These are phyloP conservation scores for Eucalyptus victrix DNA, from an alignment of 345 rosid genomes.

Conservation along the genomic window DNA sequence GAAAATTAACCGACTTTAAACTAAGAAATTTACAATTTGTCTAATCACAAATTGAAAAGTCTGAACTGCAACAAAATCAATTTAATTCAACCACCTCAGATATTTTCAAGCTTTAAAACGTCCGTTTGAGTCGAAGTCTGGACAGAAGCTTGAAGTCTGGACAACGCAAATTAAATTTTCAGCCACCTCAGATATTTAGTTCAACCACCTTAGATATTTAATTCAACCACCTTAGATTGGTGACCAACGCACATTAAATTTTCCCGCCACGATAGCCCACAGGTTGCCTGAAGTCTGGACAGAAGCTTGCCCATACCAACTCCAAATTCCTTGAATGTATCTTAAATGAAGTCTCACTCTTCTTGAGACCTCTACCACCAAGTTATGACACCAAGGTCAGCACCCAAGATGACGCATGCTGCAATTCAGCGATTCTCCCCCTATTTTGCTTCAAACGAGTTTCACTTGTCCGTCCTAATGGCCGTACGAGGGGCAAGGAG, in stretches of 20 bases:
- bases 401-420: neutral
- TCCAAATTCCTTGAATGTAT: fast-evolving
- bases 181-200: no score
- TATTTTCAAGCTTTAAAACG: no score
- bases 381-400: neutral
- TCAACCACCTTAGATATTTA: no score
- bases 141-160: no score
- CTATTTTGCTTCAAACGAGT: neutral
- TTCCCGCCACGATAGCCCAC: neutral
- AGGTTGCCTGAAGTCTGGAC: neutral
- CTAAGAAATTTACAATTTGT: neutral
- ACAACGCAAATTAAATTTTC: no score
- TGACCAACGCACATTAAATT: neutral
- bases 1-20: neutral
- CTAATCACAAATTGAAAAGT: neutral
- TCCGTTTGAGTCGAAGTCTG: no score
- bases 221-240: no score
- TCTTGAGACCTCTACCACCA: neutral
- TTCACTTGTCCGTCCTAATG: neutral
- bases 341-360: neutral
- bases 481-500: neutral
- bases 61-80: neutral
- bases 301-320: neutral
- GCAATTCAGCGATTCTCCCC: neutral
- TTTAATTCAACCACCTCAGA: neutral